Conservation (phyloP, 768 basidiomycete species). For the Phylloporus sp. region DNA sequence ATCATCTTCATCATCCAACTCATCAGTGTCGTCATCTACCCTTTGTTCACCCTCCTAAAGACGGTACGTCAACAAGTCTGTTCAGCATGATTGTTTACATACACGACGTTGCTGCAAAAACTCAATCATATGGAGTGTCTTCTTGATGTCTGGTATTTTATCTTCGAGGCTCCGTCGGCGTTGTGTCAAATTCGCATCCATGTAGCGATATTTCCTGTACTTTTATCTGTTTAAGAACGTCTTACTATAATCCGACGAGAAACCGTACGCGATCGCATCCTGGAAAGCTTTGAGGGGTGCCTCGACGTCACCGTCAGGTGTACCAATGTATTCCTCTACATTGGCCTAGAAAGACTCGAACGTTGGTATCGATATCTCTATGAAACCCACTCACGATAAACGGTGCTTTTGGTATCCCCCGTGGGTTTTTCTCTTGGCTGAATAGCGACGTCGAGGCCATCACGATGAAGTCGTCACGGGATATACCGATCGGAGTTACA, state of each 20-base stretch:
- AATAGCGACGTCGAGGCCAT: conserved; percentile 31
- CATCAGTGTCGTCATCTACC: conserved; percentile 34
- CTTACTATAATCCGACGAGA: conserved; percentile 2
- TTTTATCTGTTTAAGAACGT: conserved; percentile 18
- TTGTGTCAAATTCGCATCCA: conserved; percentile 84
- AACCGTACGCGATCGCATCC: conserved; percentile 86
- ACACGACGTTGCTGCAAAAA: conserved; percentile 72
- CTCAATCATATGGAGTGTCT: conserved; percentile 88
- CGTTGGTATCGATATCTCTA: conserved; percentile 1
- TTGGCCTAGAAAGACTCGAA: conserved; percentile 54
- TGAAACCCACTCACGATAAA: conserved; percentile 70
- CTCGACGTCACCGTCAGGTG: conserved; percentile 75
- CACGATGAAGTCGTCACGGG: conserved; percentile 5
- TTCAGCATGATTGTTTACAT: conserved; percentile 21
- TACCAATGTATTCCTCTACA: conserved; percentile 82
- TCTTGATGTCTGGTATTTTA: conserved; percentile 95
- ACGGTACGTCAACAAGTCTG: not conserved
- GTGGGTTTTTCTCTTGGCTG: conserved; percentile 63
- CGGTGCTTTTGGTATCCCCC: conserved; percentile 93
- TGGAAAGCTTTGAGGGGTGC: conserved; percentile 75
- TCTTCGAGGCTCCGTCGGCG: conserved; percentile 77
- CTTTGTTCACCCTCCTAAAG: conserved; percentile 59
- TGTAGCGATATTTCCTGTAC: conserved; percentile 95
- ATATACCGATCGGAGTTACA: conserved; percentile 23
- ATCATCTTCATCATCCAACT: conserved; percentile 56